Percentiles rank a stretch among this genome's conserved stretches.
phyloP scores from a whole-genome alignment of 768 basidiomycete species.

The Baorangia bicolor region DNA sequence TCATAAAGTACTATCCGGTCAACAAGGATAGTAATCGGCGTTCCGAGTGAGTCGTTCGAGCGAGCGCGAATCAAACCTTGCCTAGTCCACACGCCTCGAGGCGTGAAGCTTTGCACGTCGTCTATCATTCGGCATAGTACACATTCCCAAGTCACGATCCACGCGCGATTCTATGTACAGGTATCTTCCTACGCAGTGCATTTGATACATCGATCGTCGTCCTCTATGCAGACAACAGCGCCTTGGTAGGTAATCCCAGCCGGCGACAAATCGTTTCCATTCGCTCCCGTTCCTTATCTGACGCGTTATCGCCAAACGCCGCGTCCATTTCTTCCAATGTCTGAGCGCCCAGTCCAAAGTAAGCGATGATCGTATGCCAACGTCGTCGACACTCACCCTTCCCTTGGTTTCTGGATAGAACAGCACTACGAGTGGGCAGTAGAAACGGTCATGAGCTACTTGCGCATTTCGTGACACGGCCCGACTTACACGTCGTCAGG shows the following conservation, averaged over 20 bases:
- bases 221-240: slow-evolving; percentile 19
- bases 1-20: not conserved
- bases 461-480: no score
- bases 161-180: not conserved
- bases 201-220: not conserved
- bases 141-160: not conserved
- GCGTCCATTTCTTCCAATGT: slow-evolving; percentile 36
- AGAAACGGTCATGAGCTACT: not conserved
- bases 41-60: not conserved
- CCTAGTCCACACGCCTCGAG: no score
- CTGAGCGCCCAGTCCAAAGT: slow-evolving; percentile 11
- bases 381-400: slow-evolving; percentile 22
- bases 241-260: slow-evolving; percentile 28
- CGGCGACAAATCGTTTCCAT: slow-evolving; percentile 29
- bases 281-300: slow-evolving; percentile 26
- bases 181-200: not conserved
- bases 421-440: slow-evolving; percentile 8
- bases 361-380: not conserved
- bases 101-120: not conserved
- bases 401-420: slow-evolving; percentile 35
- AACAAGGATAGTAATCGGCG: not conserved
- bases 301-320: slow-evolving; percentile 30
- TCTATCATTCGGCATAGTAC: not conserved
- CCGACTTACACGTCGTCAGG: slow-evolving; percentile 27
- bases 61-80: not conserved